These are phyloP conservation scores for Westerdykella sp. DNA, from an alignment of 2,329 filamentous ascomycete genomes.

Conservation along the genomic window DNA sequence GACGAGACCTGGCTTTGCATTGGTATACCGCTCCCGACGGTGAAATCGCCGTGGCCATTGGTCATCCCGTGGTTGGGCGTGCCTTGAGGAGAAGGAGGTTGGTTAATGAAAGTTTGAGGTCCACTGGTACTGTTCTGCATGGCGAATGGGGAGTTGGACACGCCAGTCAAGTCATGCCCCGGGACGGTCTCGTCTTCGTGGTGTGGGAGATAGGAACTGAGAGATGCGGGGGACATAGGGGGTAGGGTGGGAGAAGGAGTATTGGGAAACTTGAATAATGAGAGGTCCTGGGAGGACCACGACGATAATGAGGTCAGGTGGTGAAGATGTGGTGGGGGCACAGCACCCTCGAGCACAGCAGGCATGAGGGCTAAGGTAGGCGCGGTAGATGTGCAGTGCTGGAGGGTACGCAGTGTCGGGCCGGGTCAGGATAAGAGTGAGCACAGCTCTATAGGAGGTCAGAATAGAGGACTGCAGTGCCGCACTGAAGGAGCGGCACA, in stretches of 20 bases:
- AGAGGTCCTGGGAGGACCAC: slow-evolving; percentile 25
- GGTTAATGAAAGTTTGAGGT: too few relatives aligned
- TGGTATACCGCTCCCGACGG: too few relatives aligned
- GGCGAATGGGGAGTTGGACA: slow-evolving; percentile 11
- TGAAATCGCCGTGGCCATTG: too few relatives aligned
- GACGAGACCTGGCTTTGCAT: not conserved
- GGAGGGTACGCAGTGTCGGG: slow-evolving; percentile 5
- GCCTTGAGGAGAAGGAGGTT: too few relatives aligned
- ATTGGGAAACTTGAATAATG: slow-evolving; percentile 19
- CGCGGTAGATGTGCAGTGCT: slow-evolving; percentile 12
- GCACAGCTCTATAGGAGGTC: slow-evolving; percentile 1
- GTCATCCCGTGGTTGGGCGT: too few relatives aligned
- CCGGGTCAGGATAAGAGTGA: not conserved
- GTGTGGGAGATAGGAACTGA: slow-evolving; percentile 25
- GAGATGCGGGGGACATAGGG: slow-evolving; percentile 29
- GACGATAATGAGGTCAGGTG: slow-evolving; percentile 20
- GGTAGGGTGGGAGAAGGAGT: slow-evolving; percentile 22
- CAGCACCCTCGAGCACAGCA: slow-evolving; percentile 29
- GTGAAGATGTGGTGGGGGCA: slow-evolving; percentile 30
- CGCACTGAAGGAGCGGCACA: slow-evolving; percentile 7
- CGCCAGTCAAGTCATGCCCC: slow-evolving; percentile 17
- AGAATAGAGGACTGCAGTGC: not conserved
- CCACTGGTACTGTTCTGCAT: too few relatives aligned
- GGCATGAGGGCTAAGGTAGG: slow-evolving; percentile 24
- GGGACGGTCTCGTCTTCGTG: slow-evolving; percentile 21